These are phyloP conservation scores for Lachnellula occidentalis DNA, from an alignment of 2,329 filamentous ascomycete genomes.

Conservation along the genomic window DNA sequence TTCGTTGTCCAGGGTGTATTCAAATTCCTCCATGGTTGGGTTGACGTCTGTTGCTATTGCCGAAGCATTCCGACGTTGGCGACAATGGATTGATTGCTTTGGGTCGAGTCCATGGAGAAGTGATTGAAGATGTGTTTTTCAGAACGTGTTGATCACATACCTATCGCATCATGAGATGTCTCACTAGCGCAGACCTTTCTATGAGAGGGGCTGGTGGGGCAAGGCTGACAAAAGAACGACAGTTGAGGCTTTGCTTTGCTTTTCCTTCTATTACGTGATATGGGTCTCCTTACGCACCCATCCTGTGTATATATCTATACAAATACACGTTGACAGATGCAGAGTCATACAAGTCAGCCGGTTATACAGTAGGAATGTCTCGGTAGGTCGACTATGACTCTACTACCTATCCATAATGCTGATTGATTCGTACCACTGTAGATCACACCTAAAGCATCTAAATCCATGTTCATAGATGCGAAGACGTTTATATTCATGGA, in stretches of 20 bases:
- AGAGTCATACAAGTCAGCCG: neutral
- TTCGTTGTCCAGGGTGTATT: slow-evolving; percentile 70
- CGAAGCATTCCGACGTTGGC: slow-evolving; percentile 22
- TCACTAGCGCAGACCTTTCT: neutral
- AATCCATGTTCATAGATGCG: neutral
- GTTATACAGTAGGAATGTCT: neutral
- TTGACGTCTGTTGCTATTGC: slow-evolving; percentile 17
- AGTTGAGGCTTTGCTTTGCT: no score
- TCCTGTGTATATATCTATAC: no score
- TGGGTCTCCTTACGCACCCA: no score
- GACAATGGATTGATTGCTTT: neutral
- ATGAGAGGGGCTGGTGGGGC: neutral
- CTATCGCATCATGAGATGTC: neutral
- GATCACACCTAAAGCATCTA: neutral
- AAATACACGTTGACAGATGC: no score
- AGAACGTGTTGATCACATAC: neutral
- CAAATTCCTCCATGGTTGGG: slow-evolving; percentile 48
- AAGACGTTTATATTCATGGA: neutral
- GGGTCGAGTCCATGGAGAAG: neutral
- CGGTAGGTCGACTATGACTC: no score
- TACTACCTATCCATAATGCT: no score
- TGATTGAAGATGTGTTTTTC: neutral
- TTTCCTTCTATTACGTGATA: no score
- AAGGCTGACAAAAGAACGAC: neutral
- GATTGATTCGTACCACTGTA: no score